Percentiles rank a stretch among this genome's conserved stretches.
Evolutionary conservation across 75 land plant species (phyloP).

Genomic region (Pinus tabuliformis): DNA sequence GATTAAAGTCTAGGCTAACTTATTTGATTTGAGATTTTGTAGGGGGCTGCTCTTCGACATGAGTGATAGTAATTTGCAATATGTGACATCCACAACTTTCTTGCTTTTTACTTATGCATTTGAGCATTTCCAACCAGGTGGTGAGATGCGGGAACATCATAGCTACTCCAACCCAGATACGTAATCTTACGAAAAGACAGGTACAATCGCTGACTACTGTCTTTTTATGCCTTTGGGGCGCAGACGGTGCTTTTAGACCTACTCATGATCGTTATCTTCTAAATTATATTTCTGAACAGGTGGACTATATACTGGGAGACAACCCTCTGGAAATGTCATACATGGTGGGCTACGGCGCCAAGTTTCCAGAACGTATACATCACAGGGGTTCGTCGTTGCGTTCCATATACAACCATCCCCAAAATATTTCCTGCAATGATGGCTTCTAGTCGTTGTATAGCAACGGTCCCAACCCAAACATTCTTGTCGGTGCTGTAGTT

Average conservation of each 20-base stretch:
- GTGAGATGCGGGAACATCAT: conserved; percentile 22
- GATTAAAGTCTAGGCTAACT: no score
- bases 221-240: no score
- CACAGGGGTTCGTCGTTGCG: conserved; percentile 90
- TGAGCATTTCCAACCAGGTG: conserved; percentile 17
- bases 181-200: conserved; percentile 62
- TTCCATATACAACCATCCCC: conserved; percentile 46
- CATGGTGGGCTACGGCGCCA: conserved; percentile 89
- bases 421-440: conserved; percentile 69
- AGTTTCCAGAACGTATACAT: conserved; percentile 74
- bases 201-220: conserved; percentile 4
- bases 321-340: conserved; percentile 91
- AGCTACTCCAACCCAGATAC: conserved; percentile 30
- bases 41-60: conserved; percentile 34
- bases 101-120: conserved; percentile 56
- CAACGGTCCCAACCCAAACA: conserved; percentile 69
- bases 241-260: no score
- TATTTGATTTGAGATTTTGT: background rate
- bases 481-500: conserved; percentile 84
- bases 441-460: conserved; percentile 61
- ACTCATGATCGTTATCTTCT: background rate
- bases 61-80: conserved; percentile 43
- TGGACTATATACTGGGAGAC: conserved; percentile 93
- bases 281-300: conserved; percentile 53
- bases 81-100: conserved; percentile 48